phyloP scores from a whole-genome alignment of 345 rosid species.

The Hypericum androsaemum region DNA sequence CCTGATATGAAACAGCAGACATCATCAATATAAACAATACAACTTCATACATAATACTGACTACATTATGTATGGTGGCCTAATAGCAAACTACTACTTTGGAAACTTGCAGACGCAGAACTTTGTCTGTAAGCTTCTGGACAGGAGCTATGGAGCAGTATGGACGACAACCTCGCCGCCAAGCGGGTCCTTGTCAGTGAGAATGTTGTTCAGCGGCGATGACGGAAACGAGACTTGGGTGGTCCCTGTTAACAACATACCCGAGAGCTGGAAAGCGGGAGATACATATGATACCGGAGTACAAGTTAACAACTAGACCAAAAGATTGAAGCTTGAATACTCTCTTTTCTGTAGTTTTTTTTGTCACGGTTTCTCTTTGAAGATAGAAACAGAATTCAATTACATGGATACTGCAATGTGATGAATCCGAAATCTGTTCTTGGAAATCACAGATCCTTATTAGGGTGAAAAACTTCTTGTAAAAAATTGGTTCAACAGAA shows the following conservation, averaged over 20 bases:
- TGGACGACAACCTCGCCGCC: constrained; percentile 56
- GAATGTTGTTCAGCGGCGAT: constrained; percentile 50
- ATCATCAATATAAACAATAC: too few species aligned
- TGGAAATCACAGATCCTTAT: too few species aligned
- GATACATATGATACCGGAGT: constrained; percentile 51
- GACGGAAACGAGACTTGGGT: constrained; percentile 59
- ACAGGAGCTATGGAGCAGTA: constrained; percentile 39
- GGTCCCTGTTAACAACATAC: constrained; percentile 50
- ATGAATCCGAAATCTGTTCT: too few species aligned
- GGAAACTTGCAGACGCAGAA: constrained; percentile 34
- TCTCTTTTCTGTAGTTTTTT: background rate
- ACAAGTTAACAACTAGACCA: constrained; percentile 25
- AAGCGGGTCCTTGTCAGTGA: constrained; percentile 41
- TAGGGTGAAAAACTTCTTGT: too few species aligned
- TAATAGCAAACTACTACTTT: background rate
- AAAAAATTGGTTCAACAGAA: too few species aligned
- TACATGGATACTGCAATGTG: too few species aligned
- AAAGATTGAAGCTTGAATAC: background rate
- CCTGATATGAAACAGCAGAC: too few species aligned
- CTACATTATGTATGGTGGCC: too few species aligned
- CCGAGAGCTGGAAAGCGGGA: constrained; percentile 55
- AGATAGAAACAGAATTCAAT: too few species aligned
- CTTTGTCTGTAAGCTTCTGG: constrained; percentile 46
- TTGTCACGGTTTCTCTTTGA: background rate
- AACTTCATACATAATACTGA: too few species aligned